Conservation (phyloP, 2,329 filamentous ascomycete species). For the Diplodia corticola region DNA sequence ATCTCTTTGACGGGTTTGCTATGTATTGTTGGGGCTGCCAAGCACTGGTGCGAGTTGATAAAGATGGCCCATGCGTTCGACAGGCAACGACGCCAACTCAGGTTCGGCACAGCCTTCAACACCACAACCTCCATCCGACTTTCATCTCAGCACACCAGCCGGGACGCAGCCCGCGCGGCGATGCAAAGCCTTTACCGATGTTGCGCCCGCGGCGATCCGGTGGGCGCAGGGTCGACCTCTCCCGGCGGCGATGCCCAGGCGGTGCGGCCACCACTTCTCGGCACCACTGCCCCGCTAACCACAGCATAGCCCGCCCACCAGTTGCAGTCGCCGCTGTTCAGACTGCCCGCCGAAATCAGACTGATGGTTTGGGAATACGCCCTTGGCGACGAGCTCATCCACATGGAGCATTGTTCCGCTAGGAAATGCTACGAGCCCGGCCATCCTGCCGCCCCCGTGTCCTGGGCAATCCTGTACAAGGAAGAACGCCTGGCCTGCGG, state of each 20-base stretch:
- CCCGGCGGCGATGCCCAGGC: neutral
- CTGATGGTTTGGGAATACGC: constrained; percentile 24
- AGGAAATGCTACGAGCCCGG: constrained; percentile 12
- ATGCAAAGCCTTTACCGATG: neutral
- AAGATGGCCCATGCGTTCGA: neutral
- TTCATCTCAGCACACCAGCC: neutral
- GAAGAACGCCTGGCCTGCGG: neutral
- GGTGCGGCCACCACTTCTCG: neutral
- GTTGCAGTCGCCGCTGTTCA: constrained; percentile 7
- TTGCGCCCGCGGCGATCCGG: neutral
- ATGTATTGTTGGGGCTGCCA: no score
- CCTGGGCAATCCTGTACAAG: neutral
- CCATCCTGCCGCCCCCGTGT: neutral
- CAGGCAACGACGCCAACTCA: neutral
- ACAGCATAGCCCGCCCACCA: neutral
- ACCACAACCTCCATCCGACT: neutral
- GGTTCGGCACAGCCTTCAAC: neutral
- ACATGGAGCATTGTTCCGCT: constrained; percentile 24
- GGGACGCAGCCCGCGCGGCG: neutral
- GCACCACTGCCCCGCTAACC: neutral
- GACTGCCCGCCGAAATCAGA: constrained; percentile 18
- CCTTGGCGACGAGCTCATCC: constrained; percentile 21
- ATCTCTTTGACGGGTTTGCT: neutral
- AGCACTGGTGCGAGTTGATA: neutral
- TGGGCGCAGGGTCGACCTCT: neutral